Percentiles rank a stretch among this genome's conserved stretches.
These are phyloP conservation scores for Aspergillus incahuasiensis DNA, from an alignment of 495 filamentous ascomycete genomes.

Conservation along the genomic window DNA sequence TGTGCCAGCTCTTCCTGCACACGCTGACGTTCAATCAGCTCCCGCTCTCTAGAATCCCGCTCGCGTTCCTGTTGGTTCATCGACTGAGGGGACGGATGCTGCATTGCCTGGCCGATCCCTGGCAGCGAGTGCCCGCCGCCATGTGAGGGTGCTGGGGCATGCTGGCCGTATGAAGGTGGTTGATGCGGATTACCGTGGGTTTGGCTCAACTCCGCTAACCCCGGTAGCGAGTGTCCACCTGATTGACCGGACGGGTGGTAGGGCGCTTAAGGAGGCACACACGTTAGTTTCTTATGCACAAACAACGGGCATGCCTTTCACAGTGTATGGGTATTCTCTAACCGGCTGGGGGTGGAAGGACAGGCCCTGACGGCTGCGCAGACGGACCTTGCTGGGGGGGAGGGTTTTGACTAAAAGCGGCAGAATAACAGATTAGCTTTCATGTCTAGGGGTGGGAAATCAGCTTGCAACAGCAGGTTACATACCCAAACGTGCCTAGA, in stretches of 20 bases:
- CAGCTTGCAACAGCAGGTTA: background rate
- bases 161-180: slow-evolving; percentile 44
- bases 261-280: slow-evolving; percentile 29
- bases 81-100: slow-evolving; percentile 48
- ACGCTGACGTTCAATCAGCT: slow-evolving; percentile 45
- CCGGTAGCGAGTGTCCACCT: slow-evolving; percentile 47
- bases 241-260: slow-evolving; percentile 44
- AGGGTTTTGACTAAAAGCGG: slow-evolving; percentile 38
- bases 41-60: slow-evolving; percentile 47
- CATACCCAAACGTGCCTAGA: slow-evolving; percentile 44
- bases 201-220: slow-evolving; percentile 49
- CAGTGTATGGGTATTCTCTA: slow-evolving; percentile 20
- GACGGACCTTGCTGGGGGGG: slow-evolving; percentile 43
- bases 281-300: slow-evolving; percentile 23
- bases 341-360: slow-evolving; percentile 49
- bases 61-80: slow-evolving; percentile 50
- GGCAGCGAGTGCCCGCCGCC: slow-evolving; percentile 47
- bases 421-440: slow-evolving; percentile 11
- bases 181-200: slow-evolving; percentile 46
- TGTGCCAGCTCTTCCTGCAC: slow-evolving; percentile 58
- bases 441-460: background rate
- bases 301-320: background rate
- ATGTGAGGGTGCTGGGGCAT: slow-evolving; percentile 38
- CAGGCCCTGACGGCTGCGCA: slow-evolving; percentile 44
- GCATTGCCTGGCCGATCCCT: slow-evolving; percentile 48